Conservation (phyloP, 139 green algal genomes). For the Marvania coccoides region DNA sequence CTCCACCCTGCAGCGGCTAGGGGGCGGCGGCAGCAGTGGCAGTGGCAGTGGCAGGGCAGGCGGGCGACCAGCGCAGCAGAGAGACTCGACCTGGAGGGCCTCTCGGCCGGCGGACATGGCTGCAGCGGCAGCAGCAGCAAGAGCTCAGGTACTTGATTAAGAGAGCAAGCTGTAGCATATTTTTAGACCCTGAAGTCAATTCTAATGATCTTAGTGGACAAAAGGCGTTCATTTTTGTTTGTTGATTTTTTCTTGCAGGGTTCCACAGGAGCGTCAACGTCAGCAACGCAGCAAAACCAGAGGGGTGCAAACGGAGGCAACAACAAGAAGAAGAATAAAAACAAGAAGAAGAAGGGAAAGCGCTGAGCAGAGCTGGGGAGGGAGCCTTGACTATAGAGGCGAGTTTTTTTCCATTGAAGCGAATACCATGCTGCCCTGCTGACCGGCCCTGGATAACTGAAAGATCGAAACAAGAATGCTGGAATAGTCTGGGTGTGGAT, state of each 20-base stretch:
- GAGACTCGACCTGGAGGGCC: neutral
- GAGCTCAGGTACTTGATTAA: neutral
- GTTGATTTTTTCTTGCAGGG: neutral
- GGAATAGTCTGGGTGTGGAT: no score
- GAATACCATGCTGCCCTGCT: no score
- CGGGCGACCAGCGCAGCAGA: neutral
- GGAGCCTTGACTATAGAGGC: no score
- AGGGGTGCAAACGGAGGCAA: neutral
- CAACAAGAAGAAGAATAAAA: conserved; percentile 2
- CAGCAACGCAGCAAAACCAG: neutral
- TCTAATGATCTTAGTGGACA: neutral
- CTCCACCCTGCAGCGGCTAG: no score
- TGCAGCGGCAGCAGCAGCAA: neutral
- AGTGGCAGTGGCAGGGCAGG: neutral
- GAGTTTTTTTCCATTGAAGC: no score
- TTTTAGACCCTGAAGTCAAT: neutral
- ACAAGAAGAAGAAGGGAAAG: neutral
- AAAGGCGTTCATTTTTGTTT: neutral
- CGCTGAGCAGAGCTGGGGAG: neutral
- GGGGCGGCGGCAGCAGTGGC: no score
- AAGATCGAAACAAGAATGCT: no score
- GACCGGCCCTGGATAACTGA: no score
- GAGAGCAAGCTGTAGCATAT: neutral
- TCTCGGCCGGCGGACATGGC: neutral
- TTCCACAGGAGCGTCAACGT: neutral